A percentile compares a stretch with the other conserved stretches of the same genome.
Conservation (phyloP, 305 asterid genomes). For the Euphrasia arctica region DNA sequence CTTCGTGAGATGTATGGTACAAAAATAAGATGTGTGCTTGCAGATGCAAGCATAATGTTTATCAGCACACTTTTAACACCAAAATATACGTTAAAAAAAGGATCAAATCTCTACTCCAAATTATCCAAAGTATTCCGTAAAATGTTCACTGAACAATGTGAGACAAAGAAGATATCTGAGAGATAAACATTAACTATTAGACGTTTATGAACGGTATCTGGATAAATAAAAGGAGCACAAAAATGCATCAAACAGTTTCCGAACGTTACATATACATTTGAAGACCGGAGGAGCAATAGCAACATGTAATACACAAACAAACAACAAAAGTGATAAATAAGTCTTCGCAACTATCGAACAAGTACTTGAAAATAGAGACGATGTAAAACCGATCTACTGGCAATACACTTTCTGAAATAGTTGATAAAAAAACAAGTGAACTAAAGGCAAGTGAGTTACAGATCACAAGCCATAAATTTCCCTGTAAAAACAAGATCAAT, state of each 20-base stretch:
- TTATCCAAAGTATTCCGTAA: neutral
- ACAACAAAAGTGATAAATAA: neutral
- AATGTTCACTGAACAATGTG: conserved; percentile 3
- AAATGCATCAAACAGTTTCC: neutral
- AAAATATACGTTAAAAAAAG: neutral
- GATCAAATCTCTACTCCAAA: conserved; percentile 6
- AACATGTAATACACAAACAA: neutral
- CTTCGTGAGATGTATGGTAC: conserved; percentile 17
- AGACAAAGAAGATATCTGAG: conserved; percentile 6
- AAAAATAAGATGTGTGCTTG: neutral
- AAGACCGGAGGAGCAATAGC: neutral
- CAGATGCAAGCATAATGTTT: neutral
- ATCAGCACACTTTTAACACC: neutral
- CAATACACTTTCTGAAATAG: conserved; percentile 14
- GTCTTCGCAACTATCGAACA: neutral
- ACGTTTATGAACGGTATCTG: too few species aligned
- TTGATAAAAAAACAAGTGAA: neutral
- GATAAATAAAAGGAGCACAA: neutral
- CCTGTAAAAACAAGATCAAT: neutral
- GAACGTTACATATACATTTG: neutral
- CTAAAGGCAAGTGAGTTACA: neutral
- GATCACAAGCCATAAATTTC: neutral
- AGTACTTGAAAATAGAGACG: neutral
- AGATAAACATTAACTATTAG: neutral
- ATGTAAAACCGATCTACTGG: conserved; percentile 12